Conservation (phyloP, 2,329 filamentous ascomycete genomes). For the Xylariomycetidae sp. region DNA sequence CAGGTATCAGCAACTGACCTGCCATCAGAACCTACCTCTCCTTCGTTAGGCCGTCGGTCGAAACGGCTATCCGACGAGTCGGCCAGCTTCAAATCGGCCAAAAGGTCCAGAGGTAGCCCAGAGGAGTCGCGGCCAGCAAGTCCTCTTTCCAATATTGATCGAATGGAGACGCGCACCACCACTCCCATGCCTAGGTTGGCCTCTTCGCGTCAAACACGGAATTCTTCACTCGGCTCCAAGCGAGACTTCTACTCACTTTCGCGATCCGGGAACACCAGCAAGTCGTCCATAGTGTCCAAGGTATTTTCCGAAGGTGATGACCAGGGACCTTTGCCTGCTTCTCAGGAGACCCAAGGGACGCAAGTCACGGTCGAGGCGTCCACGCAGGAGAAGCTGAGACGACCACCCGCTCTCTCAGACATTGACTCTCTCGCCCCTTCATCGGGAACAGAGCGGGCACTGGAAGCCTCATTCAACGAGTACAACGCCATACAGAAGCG, state of each 20-base stretch:
- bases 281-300: slow-evolving; percentile 23
- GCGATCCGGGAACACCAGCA: slow-evolving; percentile 27
- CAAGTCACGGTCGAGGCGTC: slow-evolving; percentile 29
- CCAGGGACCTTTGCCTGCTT: slow-evolving; percentile 10
- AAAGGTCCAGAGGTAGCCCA: slow-evolving; percentile 13
- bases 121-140: slow-evolving; percentile 13
- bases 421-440: slow-evolving; percentile 16
- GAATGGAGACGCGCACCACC: slow-evolving; percentile 13
- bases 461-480: slow-evolving; percentile 13
- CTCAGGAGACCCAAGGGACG: slow-evolving; percentile 27
- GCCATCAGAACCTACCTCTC: slow-evolving; percentile 9
- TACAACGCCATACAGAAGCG: slow-evolving; percentile 8
- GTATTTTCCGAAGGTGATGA: slow-evolving; percentile 28
- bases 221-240: slow-evolving; percentile 4
- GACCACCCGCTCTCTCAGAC: slow-evolving; percentile 6
- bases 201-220: slow-evolving; percentile 5
- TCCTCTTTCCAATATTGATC: slow-evolving; percentile 19
- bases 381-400: slow-evolving; percentile 15
- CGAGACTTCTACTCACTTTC: slow-evolving; percentile 10
- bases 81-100: slow-evolving; percentile 11
- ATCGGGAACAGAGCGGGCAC: slow-evolving; percentile 19
- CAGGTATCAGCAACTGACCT: too few relatives aligned
- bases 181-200: slow-evolving; percentile 13
- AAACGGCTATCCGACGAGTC: slow-evolving; percentile 22
- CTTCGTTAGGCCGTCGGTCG: slow-evolving; percentile 8